A percentile compares a stretch with the other conserved stretches of the same genome.
These are phyloP conservation scores for Cladophialophora immunda DNA, from an alignment of 2,329 filamentous ascomycete species.

Conservation along the genomic window DNA sequence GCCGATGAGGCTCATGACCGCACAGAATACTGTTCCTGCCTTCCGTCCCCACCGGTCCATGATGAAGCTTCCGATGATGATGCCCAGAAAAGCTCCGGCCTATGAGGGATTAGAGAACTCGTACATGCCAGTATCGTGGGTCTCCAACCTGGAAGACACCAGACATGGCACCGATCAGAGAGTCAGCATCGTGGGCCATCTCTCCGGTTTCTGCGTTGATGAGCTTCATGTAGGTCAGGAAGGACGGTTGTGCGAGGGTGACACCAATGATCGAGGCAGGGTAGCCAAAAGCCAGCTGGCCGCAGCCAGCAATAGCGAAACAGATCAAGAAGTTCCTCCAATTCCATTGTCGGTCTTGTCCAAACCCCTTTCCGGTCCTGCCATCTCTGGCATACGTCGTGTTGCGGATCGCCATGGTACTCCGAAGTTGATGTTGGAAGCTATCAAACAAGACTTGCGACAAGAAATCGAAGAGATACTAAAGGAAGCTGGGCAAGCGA, in stretches of 20 bases:
- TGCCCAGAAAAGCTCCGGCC: slow-evolving; percentile 7
- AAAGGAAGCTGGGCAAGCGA: not conserved
- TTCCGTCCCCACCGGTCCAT: slow-evolving; percentile 44
- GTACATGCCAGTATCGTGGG: no score
- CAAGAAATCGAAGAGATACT: not conserved
- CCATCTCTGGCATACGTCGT: not conserved
- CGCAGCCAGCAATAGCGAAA: not conserved
- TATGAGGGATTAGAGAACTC: not conserved
- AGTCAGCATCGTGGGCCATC: not conserved
- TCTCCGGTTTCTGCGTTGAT: not conserved
- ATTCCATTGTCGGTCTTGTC: slow-evolving; percentile 1
- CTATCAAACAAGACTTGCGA: not conserved
- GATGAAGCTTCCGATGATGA: slow-evolving; percentile 2
- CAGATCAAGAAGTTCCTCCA: slow-evolving; percentile 6
- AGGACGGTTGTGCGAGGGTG: slow-evolving; percentile 50
- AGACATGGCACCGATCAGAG: slow-evolving; percentile 17
- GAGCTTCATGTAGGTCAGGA: slow-evolving; percentile 46
- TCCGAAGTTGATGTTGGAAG: no score
- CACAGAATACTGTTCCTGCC: slow-evolving; percentile 7
- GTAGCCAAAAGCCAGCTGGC: slow-evolving; percentile 10
- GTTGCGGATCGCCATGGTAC: not conserved
- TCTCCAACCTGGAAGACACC: slow-evolving; percentile 6
- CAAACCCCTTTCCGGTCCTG: not conserved
- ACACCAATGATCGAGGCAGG: slow-evolving; percentile 30
- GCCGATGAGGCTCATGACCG: slow-evolving; percentile 1